These are phyloP conservation scores for Mortierella sp. DNA, from an alignment of 371 early-diverging fungal species.

Conservation along the genomic window DNA sequence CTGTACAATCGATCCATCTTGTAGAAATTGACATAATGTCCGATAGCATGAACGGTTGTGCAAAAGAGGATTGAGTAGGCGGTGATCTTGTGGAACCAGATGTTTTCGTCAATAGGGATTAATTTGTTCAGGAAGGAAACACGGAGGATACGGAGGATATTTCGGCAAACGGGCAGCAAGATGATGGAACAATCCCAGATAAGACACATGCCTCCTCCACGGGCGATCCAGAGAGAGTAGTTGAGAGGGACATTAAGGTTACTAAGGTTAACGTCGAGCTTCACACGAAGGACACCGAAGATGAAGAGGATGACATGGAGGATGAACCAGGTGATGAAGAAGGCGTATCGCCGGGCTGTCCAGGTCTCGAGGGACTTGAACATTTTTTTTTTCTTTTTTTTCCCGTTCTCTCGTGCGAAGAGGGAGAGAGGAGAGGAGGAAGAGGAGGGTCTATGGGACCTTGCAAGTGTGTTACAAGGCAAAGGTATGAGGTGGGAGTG, in stretches of 20 bases:
- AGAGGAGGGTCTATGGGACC: neutral
- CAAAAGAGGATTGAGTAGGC: conserved; percentile 74
- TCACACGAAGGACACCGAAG: conserved; percentile 61
- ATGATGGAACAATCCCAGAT: conserved; percentile 72
- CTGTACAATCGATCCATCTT: conserved; percentile 50
- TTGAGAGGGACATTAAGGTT: conserved; percentile 58
- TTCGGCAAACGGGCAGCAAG: conserved; percentile 86
- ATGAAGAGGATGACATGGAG: conserved; percentile 59
- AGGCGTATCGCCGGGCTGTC: conserved; percentile 54
- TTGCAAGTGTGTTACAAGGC: too few relatives aligned
- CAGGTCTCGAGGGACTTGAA: conserved; percentile 48
- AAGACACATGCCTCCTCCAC: conserved; percentile 69
- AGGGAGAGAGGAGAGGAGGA: neutral
- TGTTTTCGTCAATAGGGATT: conserved; percentile 76
- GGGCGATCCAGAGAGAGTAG: conserved; percentile 61
- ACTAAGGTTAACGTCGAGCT: conserved; percentile 51
- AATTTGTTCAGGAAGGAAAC: conserved; percentile 65
- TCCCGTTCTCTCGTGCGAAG: too few relatives aligned
- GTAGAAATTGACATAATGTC: conserved; percentile 68
- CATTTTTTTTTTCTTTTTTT: conserved; percentile 7
- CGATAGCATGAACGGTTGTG: conserved; percentile 67
- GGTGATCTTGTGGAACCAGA: conserved; percentile 78
- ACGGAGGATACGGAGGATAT: conserved; percentile 74
- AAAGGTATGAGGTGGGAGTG: neutral
- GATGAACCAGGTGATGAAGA: conserved; percentile 60